Conservation (phyloP, 805 yeast species). For the Yamadazyma insecticola region DNA sequence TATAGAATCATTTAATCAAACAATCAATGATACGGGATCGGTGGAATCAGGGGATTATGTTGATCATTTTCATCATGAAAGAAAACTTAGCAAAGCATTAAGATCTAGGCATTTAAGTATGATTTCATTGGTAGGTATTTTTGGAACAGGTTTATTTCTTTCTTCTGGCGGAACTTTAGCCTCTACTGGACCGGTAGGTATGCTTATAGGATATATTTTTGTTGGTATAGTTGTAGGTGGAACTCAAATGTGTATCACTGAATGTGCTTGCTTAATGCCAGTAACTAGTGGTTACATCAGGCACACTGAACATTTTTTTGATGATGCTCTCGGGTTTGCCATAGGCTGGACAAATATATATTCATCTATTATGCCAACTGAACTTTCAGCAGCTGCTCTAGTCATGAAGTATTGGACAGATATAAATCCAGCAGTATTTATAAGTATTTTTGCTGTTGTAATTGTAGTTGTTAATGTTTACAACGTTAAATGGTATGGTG, state of each 20-base stretch:
- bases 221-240: slow-evolving; percentile 40
- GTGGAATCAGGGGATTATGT: slow-evolving; percentile 2
- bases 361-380: slow-evolving; percentile 31
- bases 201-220: slow-evolving; percentile 45
- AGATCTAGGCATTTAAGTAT: slow-evolving; percentile 16
- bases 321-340: slow-evolving; percentile 44
- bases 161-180: slow-evolving; percentile 49
- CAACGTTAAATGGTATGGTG: slow-evolving; percentile 34
- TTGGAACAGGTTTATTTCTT: slow-evolving; percentile 53
- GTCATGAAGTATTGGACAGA: slow-evolving; percentile 43
- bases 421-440: slow-evolving; percentile 42
- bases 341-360: slow-evolving; percentile 43
- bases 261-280: slow-evolving; percentile 34
- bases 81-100: slow-evolving; percentile 12
- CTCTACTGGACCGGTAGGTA: slow-evolving; percentile 39
- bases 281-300: slow-evolving; percentile 30
- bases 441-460: slow-evolving; percentile 34
- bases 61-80: slow-evolving; percentile 14
- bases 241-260: slow-evolving; percentile 38
- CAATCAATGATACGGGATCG: neutral
- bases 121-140: slow-evolving; percentile 20
- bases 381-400: slow-evolving; percentile 43
- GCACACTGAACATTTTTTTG: slow-evolving; percentile 35
- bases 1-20: slow-evolving; percentile 4
- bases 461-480: slow-evolving; percentile 30